Evolutionary conservation across 2,329 filamentous ascomycete genomes (phyloP).

Genomic region (Penicillium sp.): DNA sequence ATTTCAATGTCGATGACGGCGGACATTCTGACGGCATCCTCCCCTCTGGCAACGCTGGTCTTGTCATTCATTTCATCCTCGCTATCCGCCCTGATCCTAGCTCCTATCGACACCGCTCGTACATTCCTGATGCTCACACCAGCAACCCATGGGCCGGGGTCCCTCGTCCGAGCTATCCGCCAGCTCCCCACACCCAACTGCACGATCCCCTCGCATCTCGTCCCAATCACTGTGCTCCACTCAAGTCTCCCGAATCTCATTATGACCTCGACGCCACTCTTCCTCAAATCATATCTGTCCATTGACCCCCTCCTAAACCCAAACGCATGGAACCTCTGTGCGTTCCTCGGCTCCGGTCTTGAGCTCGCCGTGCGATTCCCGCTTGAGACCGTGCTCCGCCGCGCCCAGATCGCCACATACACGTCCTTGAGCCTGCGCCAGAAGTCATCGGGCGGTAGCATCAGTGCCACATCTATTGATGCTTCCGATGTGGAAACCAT

Average conservation of each 20-base stretch:
- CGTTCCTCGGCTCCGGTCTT: conserved; percentile 74
- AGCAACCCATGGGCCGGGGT: conserved; percentile 68
- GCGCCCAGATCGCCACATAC: conserved; percentile 77
- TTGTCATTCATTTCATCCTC: conserved; percentile 66
- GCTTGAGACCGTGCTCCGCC: conserved; percentile 83
- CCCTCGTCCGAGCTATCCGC: conserved; percentile 73
- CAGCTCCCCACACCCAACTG: conserved; percentile 70
- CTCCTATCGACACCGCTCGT: conserved; percentile 85
- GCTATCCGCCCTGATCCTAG: conserved; percentile 73
- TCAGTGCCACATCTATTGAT: conserved; percentile 20
- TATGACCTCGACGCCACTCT: conserved; percentile 75
- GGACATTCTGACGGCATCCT: conserved; percentile 77
- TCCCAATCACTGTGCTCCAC: conserved; percentile 83
- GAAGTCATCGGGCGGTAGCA: conserved; percentile 24
- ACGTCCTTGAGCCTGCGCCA: conserved; percentile 51
- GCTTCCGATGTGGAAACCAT: conserved; percentile 62
- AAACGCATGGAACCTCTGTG: conserved; percentile 74
- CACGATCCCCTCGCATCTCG: conserved; percentile 65
- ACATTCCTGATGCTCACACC: conserved; percentile 84
- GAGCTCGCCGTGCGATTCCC: conserved; percentile 87
- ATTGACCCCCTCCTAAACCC: conserved; percentile 81
- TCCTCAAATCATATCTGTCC: conserved; percentile 78
- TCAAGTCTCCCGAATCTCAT: conserved; percentile 80
- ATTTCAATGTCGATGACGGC: conserved; percentile 53
- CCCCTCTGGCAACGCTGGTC: conserved; percentile 75